Percentiles rank a stretch among this genome's conserved stretches.
Conservation (phyloP, 345 rosid genomes). For the Acer campestre region DNA sequence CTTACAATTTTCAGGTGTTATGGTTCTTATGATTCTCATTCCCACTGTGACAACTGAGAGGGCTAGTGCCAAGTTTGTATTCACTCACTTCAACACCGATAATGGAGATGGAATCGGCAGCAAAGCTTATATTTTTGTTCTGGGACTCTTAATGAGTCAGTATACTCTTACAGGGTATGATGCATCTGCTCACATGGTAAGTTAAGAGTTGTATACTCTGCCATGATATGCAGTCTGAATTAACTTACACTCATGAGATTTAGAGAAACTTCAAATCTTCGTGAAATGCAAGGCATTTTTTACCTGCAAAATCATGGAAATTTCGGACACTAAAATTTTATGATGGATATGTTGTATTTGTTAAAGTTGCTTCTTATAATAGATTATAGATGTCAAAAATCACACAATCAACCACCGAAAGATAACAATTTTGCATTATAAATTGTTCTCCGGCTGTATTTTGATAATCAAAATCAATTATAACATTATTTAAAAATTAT, state of each 20-base stretch:
- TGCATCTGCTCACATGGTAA: conserved; percentile 98
- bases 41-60: conserved; percentile 76
- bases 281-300: neutral
- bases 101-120: conserved; percentile 69
- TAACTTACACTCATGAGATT: neutral
- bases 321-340: neutral
- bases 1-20: conserved; percentile 54
- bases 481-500: neutral
- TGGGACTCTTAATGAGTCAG: conserved; percentile 96
- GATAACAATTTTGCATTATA: neutral
- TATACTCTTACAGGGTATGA: conserved; percentile 91
- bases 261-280: neutral
- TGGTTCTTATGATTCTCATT: conserved; percentile 77
- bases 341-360: too few species aligned
- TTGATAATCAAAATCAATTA: neutral
- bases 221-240: neutral
- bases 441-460: neutral
- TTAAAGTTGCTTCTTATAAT: neutral
- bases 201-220: conserved; percentile 4
- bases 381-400: neutral
- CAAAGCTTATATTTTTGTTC: conserved; percentile 73
- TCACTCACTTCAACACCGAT: conserved; percentile 82
- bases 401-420: neutral
- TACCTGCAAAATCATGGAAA: neutral
- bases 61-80: conserved; percentile 86